A percentile compares a stretch with the other conserved stretches of the same genome.
Evolutionary conservation across 805 yeast species (phyloP).

Genomic region (Candida pseudoglaebosa): DNA sequence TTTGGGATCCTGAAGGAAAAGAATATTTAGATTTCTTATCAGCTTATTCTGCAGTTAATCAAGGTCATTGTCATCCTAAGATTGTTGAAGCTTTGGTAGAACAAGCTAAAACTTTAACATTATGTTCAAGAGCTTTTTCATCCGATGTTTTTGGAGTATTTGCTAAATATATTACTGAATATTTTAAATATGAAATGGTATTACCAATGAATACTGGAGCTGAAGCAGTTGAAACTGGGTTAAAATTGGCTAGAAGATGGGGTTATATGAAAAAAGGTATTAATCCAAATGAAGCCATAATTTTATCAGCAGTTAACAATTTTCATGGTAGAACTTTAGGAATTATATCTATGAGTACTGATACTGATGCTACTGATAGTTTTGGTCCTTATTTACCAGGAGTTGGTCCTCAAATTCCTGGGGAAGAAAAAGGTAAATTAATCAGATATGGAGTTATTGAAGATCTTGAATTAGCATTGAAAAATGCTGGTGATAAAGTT

Average conservation of each 20-base stretch:
- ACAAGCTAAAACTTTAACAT: slow-evolving; percentile 80
- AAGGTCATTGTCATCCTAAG: slow-evolving; percentile 97
- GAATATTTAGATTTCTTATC: slow-evolving; percentile 89
- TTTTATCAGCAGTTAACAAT: slow-evolving; percentile 82
- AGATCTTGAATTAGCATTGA: slow-evolving; percentile 80
- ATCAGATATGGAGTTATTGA: slow-evolving; percentile 81
- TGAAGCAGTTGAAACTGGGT: slow-evolving; percentile 94
- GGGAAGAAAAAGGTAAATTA: slow-evolving; percentile 53
- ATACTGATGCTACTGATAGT: slow-evolving; percentile 82
- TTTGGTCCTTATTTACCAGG: slow-evolving; percentile 88
- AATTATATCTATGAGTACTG: slow-evolving; percentile 93
- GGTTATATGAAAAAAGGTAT: slow-evolving; percentile 87
- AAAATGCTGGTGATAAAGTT: slow-evolving; percentile 78
- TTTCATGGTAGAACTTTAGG: slow-evolving; percentile 98
- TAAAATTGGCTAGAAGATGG: slow-evolving; percentile 96
- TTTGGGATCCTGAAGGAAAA: slow-evolving; percentile 97
- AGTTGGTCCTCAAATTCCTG: slow-evolving; percentile 83
- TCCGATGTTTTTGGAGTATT: slow-evolving; percentile 82
- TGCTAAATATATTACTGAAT: slow-evolving; percentile 86
- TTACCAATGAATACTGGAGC: slow-evolving; percentile 99
- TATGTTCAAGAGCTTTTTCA: slow-evolving; percentile 90
- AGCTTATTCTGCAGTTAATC: slow-evolving; percentile 96
- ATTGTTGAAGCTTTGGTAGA: slow-evolving; percentile 80
- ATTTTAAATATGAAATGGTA: slow-evolving; percentile 85
- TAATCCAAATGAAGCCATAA: slow-evolving; percentile 77